Evolutionary conservation across 2,329 filamentous ascomycete genomes (phyloP).

Genomic region (Aspergillus chevalieri): DNA sequence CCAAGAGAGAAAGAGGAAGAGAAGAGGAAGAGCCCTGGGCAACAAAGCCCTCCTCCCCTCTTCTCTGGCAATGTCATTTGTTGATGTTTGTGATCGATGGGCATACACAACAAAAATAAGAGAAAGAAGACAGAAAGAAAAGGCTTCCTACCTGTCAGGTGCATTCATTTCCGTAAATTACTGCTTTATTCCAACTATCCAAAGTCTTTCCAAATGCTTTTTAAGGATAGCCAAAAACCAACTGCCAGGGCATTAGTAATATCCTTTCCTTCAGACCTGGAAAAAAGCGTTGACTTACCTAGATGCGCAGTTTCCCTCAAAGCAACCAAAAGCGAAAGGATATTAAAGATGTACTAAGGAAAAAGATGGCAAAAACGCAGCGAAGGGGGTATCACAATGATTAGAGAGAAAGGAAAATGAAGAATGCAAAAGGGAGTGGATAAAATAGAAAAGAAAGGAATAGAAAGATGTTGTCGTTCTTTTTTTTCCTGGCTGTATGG

Average conservation of each 20-base stretch:
- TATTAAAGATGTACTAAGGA: background rate
- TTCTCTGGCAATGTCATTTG: background rate
- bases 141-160: constrained; percentile 33
- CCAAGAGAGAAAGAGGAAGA: constrained; percentile 1
- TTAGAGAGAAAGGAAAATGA: background rate
- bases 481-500: background rate
- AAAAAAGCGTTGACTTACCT: background rate
- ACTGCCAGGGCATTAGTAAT: background rate
- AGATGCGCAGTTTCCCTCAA: background rate
- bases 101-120: background rate
- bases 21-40: background rate
- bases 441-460: background rate
- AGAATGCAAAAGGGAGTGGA: background rate
- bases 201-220: background rate
- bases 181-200: background rate
- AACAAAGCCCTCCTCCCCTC: background rate
- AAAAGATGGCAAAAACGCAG: background rate
- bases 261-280: background rate
- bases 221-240: background rate
- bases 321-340: background rate
- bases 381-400: background rate
- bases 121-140: constrained; percentile 1
- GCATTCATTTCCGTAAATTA: constrained; percentile 43
- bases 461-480: background rate
- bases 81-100: background rate